Conservation (phyloP, 306 rosid genomes). For the Prunus kanzakura region DNA sequence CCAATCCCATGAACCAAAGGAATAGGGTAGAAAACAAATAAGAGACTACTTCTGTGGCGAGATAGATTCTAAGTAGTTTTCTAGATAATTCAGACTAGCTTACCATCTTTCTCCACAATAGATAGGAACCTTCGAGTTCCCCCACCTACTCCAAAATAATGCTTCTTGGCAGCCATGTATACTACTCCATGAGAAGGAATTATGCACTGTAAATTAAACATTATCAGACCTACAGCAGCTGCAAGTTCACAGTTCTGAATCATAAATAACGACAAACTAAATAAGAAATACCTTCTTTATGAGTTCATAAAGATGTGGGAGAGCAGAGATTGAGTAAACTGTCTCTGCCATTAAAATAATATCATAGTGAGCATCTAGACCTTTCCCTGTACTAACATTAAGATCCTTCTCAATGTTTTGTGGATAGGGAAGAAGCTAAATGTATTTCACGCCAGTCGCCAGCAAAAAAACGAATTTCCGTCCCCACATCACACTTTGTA, state of each 20-base stretch:
- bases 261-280: constrained; percentile 4
- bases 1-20: constrained; percentile 6
- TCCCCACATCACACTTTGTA: constrained; percentile 25
- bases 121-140: constrained; percentile 76
- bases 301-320: constrained; percentile 69
- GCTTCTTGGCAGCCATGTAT: constrained; percentile 90
- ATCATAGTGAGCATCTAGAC: constrained; percentile 58
- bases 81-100: constrained; percentile 26
- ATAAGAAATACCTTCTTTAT: constrained; percentile 57
- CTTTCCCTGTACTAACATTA: constrained; percentile 10
- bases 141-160: constrained; percentile 98
- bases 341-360: constrained; percentile 94
- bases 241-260: neutral
- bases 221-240: constrained; percentile 14
- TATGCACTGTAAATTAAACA: constrained; percentile 47
- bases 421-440: constrained; percentile 56
- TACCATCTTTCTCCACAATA: constrained; percentile 77
- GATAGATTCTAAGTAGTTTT: neutral
- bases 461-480: constrained; percentile 65
- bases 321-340: constrained; percentile 72
- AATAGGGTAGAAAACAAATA: neutral
- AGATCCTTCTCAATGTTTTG: constrained; percentile 22
- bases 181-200: constrained; percentile 53
- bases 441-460: constrained; percentile 94
- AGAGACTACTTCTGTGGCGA: neutral